Evolutionary conservation across 208 protist species (phyloP).

Genomic region (Entamoeba dispar): DNA sequence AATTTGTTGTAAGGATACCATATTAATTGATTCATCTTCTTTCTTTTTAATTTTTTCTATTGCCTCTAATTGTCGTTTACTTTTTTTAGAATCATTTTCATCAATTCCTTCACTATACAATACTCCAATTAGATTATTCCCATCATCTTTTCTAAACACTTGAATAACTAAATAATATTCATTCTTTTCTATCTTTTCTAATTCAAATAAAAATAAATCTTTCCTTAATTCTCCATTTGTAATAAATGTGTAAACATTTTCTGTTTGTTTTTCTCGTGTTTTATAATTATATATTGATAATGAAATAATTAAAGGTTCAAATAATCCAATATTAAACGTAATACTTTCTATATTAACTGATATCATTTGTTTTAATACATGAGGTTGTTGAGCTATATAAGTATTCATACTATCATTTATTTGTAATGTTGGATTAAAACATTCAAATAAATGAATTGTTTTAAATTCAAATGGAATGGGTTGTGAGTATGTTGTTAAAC

Average conservation of each 20-base stretch:
- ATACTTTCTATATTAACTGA: neutral
- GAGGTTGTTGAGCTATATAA: neutral
- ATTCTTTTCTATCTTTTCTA: neutral
- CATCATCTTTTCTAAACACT: neutral
- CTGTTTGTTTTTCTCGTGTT: neutral
- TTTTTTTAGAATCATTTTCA: neutral
- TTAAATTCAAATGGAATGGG: neutral
- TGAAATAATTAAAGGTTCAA: neutral
- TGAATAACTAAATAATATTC: neutral
- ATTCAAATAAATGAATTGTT: neutral
- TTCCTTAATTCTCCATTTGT: neutral
- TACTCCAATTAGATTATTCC: neutral
- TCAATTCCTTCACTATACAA: neutral
- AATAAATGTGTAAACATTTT: neutral
- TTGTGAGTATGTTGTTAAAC: neutral
- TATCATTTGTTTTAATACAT: neutral
- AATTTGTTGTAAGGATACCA: neutral
- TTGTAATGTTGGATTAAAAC: neutral
- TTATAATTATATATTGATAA: neutral
- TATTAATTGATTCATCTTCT: neutral
- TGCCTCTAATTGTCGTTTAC: neutral
- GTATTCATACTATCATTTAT: neutral
- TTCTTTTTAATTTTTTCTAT: neutral
- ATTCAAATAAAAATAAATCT: neutral
- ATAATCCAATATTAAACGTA: neutral